phyloP scores from a whole-genome alignment of 306 rosid genomes.

The Rosa lucieae region DNA sequence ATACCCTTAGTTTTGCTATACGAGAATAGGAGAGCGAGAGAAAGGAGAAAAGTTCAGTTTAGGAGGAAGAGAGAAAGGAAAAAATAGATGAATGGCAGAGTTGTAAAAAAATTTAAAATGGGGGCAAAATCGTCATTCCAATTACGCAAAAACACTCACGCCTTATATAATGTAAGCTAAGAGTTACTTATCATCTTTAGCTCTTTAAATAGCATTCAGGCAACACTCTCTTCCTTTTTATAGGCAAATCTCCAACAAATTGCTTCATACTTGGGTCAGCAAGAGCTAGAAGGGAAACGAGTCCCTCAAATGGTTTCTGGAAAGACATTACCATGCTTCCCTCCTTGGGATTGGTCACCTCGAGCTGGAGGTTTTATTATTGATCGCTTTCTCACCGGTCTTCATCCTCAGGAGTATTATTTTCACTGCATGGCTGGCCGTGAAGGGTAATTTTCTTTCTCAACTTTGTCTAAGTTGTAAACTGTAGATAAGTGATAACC shows the following conservation, averaged over 20 bases:
- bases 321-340: conserved; percentile 86
- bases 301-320: conserved; percentile 99
- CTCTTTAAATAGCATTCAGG: background rate
- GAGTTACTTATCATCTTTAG: background rate
- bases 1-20: background rate
- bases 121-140: too few relatives aligned
- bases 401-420: conserved; percentile 92
- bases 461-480: background rate
- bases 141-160: too few relatives aligned
- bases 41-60: too few relatives aligned
- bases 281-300: conserved; percentile 90
- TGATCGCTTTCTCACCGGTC: conserved; percentile 96
- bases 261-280: conserved; percentile 94
- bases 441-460: conserved; percentile 71
- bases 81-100: too few relatives aligned
- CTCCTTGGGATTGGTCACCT: conserved; percentile 96
- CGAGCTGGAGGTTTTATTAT: conserved; percentile 91
- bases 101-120: too few relatives aligned
- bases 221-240: conserved; percentile 23
- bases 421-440: conserved; percentile 99
- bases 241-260: conserved; percentile 98
- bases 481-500: background rate
- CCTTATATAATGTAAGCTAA: background rate
- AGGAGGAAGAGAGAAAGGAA: too few relatives aligned
- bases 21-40: too few relatives aligned